Base-by-base conservation (phyloP, 345 rosid genomes). In the Corchorus olitorius region DNA sequence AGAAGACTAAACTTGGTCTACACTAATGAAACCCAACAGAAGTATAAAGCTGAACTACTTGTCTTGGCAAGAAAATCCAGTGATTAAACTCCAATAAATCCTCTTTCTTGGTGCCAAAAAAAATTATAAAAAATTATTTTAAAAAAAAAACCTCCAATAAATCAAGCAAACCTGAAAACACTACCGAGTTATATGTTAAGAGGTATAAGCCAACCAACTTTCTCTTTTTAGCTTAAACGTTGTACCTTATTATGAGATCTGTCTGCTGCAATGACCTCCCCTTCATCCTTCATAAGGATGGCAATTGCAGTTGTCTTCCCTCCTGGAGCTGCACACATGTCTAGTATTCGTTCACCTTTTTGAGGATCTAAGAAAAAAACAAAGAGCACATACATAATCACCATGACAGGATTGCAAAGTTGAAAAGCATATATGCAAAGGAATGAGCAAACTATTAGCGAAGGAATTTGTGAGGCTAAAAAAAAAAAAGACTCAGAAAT, bases 281-380 rank as follows among this genome's bases (percentile, higher is more conserved):
- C 99, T 75, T 91, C 89, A 84, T 91, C 93, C 76, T 90, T 87
- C 97, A 96, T 93, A 76, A 96, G 88, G 60, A 86, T 84, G 65
- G 99, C 97, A 79, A 93, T 89, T 75, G 95, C 97, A 62, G 99
- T 93, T 70, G 99, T 96, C 78, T 96, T 96, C 71, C 99, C 99
- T 78, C 99, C 99, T 0, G 98, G 99, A 53, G 98, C 98, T 64
- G 99, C 99, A 77, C 99, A 96, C 99, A 93, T 96, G 85, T 96
- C 99, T 79, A 96, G 79, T 81, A 96, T 80, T 52, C 93, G 86
- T 81, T 96, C 99, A 74, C 99, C 99, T 81, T 76, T 92, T 53
- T 89, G 93, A 88, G 99, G 99, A 91, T 96, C 99, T 92, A 81
- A 19, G 46, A 52, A 67, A 81, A 70, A 82, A 77, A 71, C 78